These are phyloP conservation scores for Vachellia pachyceras DNA, from an alignment of 306 rosid species.

Conservation along the genomic window DNA sequence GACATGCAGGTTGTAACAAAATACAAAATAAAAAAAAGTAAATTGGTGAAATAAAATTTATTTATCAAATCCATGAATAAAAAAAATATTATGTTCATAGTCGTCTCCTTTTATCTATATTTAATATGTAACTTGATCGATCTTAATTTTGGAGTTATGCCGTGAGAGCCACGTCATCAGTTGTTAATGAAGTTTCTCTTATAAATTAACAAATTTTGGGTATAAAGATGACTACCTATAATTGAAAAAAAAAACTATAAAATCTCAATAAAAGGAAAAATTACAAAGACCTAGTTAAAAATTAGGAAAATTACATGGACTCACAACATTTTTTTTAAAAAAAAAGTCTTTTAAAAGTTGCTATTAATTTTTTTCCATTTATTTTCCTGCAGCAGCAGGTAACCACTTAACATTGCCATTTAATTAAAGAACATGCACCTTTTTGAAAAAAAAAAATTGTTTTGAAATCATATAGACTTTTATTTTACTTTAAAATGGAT, in stretches of 20 bases:
- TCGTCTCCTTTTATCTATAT: too few species aligned
- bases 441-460: neutral
- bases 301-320: neutral
- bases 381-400: neutral
- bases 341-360: too few species aligned
- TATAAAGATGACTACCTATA: too few species aligned
- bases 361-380: neutral
- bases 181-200: too few species aligned
- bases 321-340: too few species aligned
- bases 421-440: neutral
- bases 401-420: neutral
- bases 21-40: neutral
- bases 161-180: neutral
- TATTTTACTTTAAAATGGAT: neutral
- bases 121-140: too few species aligned
- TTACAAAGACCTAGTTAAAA: neutral
- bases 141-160: too few species aligned
- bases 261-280: too few species aligned
- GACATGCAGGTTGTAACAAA: neutral
- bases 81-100: too few species aligned
- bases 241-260: too few species aligned
- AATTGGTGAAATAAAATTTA: neutral
- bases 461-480: neutral
- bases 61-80: too few species aligned
- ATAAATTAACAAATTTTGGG: too few species aligned